phyloP scores from a whole-genome alignment of 1,284 basidiomycete species.

The Schizophyllum amplum region DNA sequence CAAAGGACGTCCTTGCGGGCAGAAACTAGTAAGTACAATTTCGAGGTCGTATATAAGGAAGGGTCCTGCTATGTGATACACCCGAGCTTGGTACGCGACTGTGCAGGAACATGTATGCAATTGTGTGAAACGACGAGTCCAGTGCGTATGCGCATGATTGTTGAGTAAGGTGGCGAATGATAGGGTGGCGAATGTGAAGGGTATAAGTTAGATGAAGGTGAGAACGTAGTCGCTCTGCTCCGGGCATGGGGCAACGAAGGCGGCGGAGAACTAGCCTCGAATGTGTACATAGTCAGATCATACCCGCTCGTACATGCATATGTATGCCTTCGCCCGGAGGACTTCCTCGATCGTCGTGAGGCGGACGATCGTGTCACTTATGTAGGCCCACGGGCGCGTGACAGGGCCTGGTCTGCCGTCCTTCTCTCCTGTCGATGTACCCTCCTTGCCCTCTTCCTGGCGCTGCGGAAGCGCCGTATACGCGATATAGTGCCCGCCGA shows the following conservation, averaged over 20 bases:
- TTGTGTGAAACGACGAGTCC: not conserved
- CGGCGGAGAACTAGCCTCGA: not conserved
- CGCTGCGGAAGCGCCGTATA: conserved; percentile 58
- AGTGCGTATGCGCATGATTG: not conserved
- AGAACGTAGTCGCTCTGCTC: not conserved
- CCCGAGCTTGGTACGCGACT: no score
- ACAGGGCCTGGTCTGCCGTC: no score
- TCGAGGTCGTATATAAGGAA: not conserved
- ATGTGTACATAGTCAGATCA: no score
- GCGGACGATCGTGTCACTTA: conserved; percentile 78
- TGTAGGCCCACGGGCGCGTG: conserved; percentile 85
- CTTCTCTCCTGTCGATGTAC: no score
- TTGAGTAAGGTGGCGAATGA: not conserved
- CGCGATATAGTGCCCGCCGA: conserved; percentile 80
- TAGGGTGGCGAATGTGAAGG: not conserved
- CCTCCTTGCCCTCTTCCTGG: conserved; percentile 6
- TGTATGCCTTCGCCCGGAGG: conserved; percentile 82
- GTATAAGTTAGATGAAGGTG: not conserved
- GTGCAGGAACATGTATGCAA: not conserved
- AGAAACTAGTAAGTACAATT: not conserved
- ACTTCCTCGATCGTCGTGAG: conserved; percentile 82
- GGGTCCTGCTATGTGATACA: no score
- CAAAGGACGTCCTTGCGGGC: no score
- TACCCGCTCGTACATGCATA: conserved; percentile 81
- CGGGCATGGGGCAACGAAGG: not conserved